phyloP scores from a whole-genome alignment of 352 stramenopile species.

The Globisporangium barbulae region DNA sequence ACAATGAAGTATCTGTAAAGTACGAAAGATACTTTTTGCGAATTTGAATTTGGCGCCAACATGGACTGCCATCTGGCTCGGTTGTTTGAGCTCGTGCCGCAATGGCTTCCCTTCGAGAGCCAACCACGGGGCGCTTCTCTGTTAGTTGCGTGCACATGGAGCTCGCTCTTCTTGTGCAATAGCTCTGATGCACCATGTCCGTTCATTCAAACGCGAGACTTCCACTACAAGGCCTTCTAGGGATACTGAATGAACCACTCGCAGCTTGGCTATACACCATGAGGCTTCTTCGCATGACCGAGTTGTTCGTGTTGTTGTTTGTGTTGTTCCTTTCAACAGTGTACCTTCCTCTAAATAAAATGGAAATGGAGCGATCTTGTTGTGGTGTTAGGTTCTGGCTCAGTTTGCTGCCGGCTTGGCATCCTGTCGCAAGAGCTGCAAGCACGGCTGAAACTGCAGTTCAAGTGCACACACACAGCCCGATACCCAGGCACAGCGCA shows the following conservation, averaged over 20 bases:
- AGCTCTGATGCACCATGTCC: too few relatives aligned
- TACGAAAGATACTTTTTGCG: constrained; percentile 10
- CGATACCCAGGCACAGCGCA: not conserved
- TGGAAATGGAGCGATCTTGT: not conserved
- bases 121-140: too few relatives aligned
- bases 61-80: not conserved
- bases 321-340: not conserved
- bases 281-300: not conserved
- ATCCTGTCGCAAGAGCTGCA: constrained; percentile 31
- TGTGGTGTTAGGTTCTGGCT: not conserved
- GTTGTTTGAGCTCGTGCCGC: not conserved
- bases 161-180: too few relatives aligned
- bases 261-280: too few relatives aligned
- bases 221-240: too few relatives aligned
- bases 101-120: not conserved
- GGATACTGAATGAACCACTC: too few relatives aligned
- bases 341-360: constrained; percentile 1
- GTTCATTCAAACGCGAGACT: too few relatives aligned
- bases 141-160: too few relatives aligned
- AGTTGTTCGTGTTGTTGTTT: not conserved
- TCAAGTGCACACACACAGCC: not conserved
- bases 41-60: constrained; percentile 2
- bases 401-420: constrained; percentile 3
- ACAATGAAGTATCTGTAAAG: not conserved
- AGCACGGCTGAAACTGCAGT: constrained; percentile 33